Percentiles rank a stretch among this genome's conserved stretches.
Conservation (phyloP, 148 eudicot genomes). For the Camellia sinensis region DNA sequence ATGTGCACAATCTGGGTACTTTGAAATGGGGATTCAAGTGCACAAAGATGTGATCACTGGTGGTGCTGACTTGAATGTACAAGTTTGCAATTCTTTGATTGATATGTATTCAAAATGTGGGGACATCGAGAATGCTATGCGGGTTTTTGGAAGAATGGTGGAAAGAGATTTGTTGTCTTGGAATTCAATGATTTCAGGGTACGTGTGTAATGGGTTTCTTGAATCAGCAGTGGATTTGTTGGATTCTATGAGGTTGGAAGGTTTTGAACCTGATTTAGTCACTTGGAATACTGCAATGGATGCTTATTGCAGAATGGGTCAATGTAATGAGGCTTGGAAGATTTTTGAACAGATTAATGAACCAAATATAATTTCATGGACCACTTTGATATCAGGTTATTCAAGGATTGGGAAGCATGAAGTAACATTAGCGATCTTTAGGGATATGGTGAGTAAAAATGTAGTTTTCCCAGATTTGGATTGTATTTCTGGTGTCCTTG, state of each 20-base stretch:
- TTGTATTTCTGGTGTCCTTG: slow-evolving; percentile 43
- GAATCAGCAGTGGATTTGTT: slow-evolving; percentile 35
- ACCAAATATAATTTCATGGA: slow-evolving; percentile 57
- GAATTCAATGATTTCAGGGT: slow-evolving; percentile 51
- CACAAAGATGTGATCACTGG: slow-evolving; percentile 49
- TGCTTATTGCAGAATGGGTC: slow-evolving; percentile 53
- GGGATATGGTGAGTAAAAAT: slow-evolving; percentile 35
- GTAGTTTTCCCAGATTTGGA: slow-evolving; percentile 37
- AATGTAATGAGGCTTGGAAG: slow-evolving; percentile 43
- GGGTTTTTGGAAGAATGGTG: slow-evolving; percentile 37
- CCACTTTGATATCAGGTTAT: slow-evolving; percentile 53
- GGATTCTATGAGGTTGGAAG: slow-evolving; percentile 28
- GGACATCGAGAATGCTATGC: slow-evolving; percentile 30
- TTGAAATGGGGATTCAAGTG: slow-evolving; percentile 29
- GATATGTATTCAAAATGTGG: slow-evolving; percentile 53
- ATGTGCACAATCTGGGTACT: slow-evolving; percentile 26
- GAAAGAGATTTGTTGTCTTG: slow-evolving; percentile 45
- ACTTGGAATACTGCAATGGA: slow-evolving; percentile 53
- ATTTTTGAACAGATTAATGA: slow-evolving; percentile 37
- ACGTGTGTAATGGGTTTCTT: slow-evolving; percentile 34
- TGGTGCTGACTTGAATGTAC: slow-evolving; percentile 35
- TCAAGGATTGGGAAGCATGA: slow-evolving; percentile 40
- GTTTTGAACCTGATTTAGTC: slow-evolving; percentile 46
- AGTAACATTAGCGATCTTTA: slow-evolving; percentile 34
- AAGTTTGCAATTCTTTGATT: slow-evolving; percentile 47